Conservation (phyloP, 176 grass and related monocot species). For the Musa acuminata region DNA sequence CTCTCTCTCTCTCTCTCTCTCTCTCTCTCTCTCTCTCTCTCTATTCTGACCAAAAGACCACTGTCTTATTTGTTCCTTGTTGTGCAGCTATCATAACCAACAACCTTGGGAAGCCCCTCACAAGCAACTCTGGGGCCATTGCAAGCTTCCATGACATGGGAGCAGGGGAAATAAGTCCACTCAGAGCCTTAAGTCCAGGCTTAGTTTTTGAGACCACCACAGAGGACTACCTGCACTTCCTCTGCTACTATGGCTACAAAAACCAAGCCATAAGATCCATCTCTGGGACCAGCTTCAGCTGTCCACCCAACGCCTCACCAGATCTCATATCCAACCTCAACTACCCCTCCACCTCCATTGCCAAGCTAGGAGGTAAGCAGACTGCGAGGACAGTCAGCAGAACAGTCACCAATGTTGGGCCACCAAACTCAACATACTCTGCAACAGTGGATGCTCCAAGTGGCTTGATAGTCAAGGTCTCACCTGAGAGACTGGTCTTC, state of each 20-base stretch:
- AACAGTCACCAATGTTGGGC: conserved; percentile 68
- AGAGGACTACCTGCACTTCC: conserved; percentile 71
- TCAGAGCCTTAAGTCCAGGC: conserved; percentile 80
- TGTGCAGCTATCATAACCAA: conserved; percentile 45
- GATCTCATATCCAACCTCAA: conserved; percentile 66
- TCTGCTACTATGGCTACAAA: conserved; percentile 93
- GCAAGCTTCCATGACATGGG: conserved; percentile 84
- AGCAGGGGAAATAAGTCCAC: conserved; percentile 83
- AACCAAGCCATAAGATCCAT: conserved; percentile 55
- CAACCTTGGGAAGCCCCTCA: conserved; percentile 56
- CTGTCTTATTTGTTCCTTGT: not conserved
- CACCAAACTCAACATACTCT: conserved; percentile 58
- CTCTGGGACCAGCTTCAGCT: conserved; percentile 42
- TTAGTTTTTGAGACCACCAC: conserved; percentile 71
- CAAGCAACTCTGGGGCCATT: conserved; percentile 45
- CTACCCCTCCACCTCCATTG: conserved; percentile 89
- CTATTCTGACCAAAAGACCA: too few species aligned
- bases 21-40: too few species aligned
- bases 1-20: not conserved
- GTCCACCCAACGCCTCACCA: conserved; percentile 39
- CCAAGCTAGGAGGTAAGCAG: conserved; percentile 33
- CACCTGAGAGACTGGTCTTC: conserved; percentile 56
- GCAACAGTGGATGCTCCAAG: conserved; percentile 35
- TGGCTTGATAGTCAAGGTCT: conserved; percentile 47
- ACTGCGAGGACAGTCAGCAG: conserved; percentile 31